A percentile compares a stretch with the other conserved stretches of the same genome.
Conservation (phyloP, 352 stramenopile genomes). For the Pythium aphanidermatum region DNA sequence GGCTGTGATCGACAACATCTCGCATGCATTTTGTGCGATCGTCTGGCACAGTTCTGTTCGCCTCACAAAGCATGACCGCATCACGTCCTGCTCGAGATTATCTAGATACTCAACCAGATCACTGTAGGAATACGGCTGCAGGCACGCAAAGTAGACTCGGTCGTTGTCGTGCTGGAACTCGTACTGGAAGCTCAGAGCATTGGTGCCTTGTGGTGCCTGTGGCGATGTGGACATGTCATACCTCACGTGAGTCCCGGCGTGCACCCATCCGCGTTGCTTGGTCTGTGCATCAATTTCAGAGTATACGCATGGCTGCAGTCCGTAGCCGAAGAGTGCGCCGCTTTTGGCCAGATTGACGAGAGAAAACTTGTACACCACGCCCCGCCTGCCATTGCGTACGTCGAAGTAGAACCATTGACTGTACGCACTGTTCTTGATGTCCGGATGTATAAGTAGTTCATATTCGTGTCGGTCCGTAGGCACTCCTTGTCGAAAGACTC, state of each 20-base stretch:
- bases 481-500: conserved; percentile 51
- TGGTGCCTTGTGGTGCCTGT: conserved; percentile 30
- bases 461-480: conserved; percentile 46
- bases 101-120: conserved; percentile 76
- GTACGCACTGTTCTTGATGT: conserved; percentile 80
- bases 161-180: conserved; percentile 62
- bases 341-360: conserved; percentile 82
- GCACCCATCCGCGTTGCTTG: conserved; percentile 48
- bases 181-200: conserved; percentile 67
- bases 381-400: conserved; percentile 49
- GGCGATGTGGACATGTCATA: conserved; percentile 46
- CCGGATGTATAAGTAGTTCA: conserved; percentile 63
- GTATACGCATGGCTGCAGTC: conserved; percentile 79
- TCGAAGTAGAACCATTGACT: conserved; percentile 91
- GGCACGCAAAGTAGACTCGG: conserved; percentile 76
- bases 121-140: conserved; percentile 86
- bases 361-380: conserved; percentile 58
- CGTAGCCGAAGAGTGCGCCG: conserved; percentile 71
- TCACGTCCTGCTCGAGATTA: conserved; percentile 41
- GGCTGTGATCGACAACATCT: conserved; percentile 87
- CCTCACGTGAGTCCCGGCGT: conserved; percentile 49
- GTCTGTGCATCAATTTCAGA: conserved; percentile 42
- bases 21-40: conserved; percentile 76
- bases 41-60: conserved; percentile 80
- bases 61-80: conserved; percentile 34